These are phyloP conservation scores for Adansonia digitata DNA, from an alignment of 345 rosid species.

Conservation along the genomic window DNA sequence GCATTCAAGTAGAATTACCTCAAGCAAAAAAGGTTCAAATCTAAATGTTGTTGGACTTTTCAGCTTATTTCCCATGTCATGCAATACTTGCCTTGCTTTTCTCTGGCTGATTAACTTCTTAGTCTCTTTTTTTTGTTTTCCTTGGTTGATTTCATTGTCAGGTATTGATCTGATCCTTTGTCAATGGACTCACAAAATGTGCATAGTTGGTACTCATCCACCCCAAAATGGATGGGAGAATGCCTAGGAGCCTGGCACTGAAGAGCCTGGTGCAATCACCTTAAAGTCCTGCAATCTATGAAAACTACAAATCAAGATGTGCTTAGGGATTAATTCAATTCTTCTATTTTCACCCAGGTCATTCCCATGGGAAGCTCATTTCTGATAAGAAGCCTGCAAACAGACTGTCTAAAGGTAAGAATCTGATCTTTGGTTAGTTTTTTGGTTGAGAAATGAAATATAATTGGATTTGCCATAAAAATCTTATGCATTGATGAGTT, in stretches of 20 bases:
- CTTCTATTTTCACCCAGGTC: conserved; percentile 46
- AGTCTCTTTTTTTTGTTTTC: background rate
- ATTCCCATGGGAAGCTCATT: conserved; percentile 42
- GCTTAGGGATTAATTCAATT: conserved; percentile 46
- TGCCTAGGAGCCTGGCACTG: conserved; percentile 41
- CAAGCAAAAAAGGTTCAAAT: too few relatives aligned
- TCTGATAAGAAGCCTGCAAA: conserved; percentile 27
- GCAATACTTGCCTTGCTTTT: background rate
- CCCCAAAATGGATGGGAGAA: conserved; percentile 34
- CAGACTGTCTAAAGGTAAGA: conserved; percentile 43
- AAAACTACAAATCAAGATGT: conserved; percentile 60
- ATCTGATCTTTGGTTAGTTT: background rate
- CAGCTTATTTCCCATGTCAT: background rate
- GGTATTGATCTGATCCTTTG: background rate
- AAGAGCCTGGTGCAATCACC: conserved; percentile 42
- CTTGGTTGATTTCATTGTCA: background rate
- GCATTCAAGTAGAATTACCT: too few relatives aligned
- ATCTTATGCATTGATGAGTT: background rate
- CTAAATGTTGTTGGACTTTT: too few relatives aligned
- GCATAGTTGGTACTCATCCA: background rate
- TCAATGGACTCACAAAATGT: background rate
- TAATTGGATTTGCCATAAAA: background rate
- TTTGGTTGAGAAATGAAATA: background rate
- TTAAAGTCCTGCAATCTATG: conserved; percentile 49
- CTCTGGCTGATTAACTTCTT: background rate